Evolutionary conservation across 257 asterid genomes (phyloP), one percentile per base, ranked within the genome.

Genomic region (Penstemon eatonii): DNA sequence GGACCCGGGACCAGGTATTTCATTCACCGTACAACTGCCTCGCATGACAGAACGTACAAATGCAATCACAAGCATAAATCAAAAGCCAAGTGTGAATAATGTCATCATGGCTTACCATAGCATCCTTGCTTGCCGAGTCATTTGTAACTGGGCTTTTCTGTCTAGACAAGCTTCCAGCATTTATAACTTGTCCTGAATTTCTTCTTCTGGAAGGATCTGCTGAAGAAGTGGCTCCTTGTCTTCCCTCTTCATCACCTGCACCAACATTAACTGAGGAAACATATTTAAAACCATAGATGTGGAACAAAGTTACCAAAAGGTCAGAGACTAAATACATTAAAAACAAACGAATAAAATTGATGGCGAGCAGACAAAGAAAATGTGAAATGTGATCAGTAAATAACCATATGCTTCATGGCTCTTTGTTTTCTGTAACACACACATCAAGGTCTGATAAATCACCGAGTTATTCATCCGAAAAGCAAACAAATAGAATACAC

Each of bases 121-220:
- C 96, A 75, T 89, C 98, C 80, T 82, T 89, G 95, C 96, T 84
- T 12, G 80, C 64, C 61, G 91, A 77, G 76, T 86, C 97, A 83
- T 79, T 86, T 72, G 85, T 75, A 66, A 82, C 80, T 45, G 97
- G 97, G 75, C 88, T 86, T 80, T 78, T 89, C 79, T 84, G 93
- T 85, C 80, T 85, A 52, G 90, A 71, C 38, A 79, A 76, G 79
- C 79, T 68, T 49, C 90, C 89, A 54, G 83, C 70, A 78, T 77
- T 87, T 68, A 76, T 19, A 25, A 86, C 81, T 76, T 79, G 95
- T 56, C 87, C 95, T 61, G 89, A 80, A 75, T 72, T 75, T 80
- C 91, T 82, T 72, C 90, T 82, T 62, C 89, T 80, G 47, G 87
- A 63, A 53, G 94, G 92, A 82, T 92, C 97, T 7, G 81, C 84